phyloP scores from a whole-genome alignment of 345 rosid genomes.

The Brassica juncea region DNA sequence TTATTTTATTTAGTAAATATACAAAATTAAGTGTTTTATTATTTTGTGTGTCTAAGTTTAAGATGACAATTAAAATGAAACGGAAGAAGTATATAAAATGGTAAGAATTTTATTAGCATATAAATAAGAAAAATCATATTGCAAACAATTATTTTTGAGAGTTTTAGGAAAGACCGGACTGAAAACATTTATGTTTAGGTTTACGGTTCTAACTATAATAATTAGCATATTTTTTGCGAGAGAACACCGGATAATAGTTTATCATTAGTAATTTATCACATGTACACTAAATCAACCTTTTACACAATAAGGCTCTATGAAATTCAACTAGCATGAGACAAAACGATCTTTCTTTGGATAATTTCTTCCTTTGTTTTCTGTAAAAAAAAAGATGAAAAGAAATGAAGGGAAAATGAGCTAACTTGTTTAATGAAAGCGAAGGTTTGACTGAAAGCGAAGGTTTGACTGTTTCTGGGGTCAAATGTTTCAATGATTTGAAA shows the following conservation, averaged over 20 bases:
- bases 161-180: background rate
- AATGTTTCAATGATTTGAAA: constrained; percentile 23
- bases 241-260: background rate
- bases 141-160: background rate
- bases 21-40: no score
- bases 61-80: no score
- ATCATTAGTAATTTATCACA: background rate
- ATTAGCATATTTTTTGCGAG: background rate
- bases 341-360: background rate
- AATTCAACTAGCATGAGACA: constrained; percentile 1
- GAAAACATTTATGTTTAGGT: background rate
- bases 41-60: no score
- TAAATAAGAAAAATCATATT: background rate
- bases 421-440: background rate
- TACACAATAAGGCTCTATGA: background rate
- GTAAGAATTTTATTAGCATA: background rate
- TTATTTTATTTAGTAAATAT: no score
- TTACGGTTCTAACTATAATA: background rate
- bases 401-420: background rate
- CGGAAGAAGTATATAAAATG: background rate
- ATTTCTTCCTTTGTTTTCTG: background rate
- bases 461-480: constrained; percentile 14
- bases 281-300: background rate
- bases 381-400: background rate
- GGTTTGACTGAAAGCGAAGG: background rate